These are phyloP conservation scores for Saccharomycopsis guyanensis DNA, from an alignment of 805 yeast species.

Conservation along the genomic window DNA sequence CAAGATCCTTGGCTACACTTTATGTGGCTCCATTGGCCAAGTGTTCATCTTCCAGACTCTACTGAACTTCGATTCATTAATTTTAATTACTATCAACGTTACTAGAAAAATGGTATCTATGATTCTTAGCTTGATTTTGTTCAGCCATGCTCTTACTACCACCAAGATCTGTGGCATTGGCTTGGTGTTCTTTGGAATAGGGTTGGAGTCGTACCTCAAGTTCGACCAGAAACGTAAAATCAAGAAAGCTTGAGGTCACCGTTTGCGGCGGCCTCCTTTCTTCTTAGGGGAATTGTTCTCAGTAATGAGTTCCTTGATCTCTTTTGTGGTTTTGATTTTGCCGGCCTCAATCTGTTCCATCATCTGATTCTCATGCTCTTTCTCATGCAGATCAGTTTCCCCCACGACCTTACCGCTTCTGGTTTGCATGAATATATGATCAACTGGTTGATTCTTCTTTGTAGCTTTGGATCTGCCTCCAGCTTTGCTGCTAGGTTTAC, in stretches of 20 bases:
- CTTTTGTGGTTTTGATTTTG: constrained; percentile 5
- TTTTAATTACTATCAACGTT: constrained; percentile 87
- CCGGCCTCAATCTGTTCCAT: constrained; percentile 22
- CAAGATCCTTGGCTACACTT: constrained; percentile 60
- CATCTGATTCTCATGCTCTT: constrained; percentile 24
- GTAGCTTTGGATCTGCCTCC: constrained; percentile 14
- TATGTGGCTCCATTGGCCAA: constrained; percentile 88
- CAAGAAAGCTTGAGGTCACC: not conserved
- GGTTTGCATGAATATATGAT: constrained; percentile 17
- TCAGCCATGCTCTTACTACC: constrained; percentile 62
- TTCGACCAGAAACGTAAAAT: constrained; percentile 18
- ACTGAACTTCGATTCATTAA: constrained; percentile 76
- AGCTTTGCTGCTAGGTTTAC: constrained; percentile 7
- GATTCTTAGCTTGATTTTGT: constrained; percentile 79
- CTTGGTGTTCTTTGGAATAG: constrained; percentile 80
- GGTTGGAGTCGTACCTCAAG: constrained; percentile 63
- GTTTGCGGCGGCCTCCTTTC: not conserved
- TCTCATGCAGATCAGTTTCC: constrained; percentile 14
- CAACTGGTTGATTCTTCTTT: constrained; percentile 1
- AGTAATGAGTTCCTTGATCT: constrained; percentile 7
- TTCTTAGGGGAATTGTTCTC: not conserved
- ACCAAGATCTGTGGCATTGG: constrained; percentile 75
- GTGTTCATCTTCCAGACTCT: constrained; percentile 84
- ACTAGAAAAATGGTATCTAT: constrained; percentile 95
- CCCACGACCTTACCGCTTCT: constrained; percentile 19